phyloP scores from a whole-genome alignment of 371 early-diverging fungal genomes.

The Mucor lusitanicus region DNA sequence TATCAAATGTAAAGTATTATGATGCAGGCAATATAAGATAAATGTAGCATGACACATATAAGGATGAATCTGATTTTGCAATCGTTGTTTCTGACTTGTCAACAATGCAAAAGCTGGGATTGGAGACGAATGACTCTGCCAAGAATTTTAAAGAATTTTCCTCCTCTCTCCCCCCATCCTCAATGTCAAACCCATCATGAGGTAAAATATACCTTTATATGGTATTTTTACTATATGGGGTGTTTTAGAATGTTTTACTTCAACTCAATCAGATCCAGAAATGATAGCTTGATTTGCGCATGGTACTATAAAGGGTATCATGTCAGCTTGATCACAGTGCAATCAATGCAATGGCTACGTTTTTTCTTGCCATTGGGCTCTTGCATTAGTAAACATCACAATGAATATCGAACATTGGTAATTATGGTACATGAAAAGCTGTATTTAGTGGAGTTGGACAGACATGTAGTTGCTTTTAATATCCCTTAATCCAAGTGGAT shows the following conservation, averaged over 20 bases:
- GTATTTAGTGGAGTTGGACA: too few species aligned
- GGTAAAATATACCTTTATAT: background rate
- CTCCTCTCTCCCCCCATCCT: background rate
- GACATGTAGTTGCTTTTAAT: too few species aligned
- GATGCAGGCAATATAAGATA: background rate
- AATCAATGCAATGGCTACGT: too few species aligned
- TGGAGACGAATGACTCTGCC: background rate
- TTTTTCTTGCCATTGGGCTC: too few species aligned
- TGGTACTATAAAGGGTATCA: background rate
- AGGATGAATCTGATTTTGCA: background rate
- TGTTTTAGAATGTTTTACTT: background rate
- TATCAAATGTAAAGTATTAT: background rate
- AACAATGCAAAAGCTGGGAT: background rate
- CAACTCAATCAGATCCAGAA: background rate
- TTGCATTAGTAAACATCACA: too few species aligned
- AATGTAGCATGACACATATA: background rate
- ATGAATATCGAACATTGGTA: too few species aligned
- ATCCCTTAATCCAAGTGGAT: too few species aligned
- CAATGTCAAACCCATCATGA: background rate
- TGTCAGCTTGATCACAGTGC: background rate
- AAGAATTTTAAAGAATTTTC: background rate
- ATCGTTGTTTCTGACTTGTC: background rate
- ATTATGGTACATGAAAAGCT: too few species aligned
- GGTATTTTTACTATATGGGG: background rate
- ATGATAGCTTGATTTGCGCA: background rate